These are phyloP conservation scores for Yamadazyma philogaea DNA, from an alignment of 805 yeast species.

Conservation along the genomic window DNA sequence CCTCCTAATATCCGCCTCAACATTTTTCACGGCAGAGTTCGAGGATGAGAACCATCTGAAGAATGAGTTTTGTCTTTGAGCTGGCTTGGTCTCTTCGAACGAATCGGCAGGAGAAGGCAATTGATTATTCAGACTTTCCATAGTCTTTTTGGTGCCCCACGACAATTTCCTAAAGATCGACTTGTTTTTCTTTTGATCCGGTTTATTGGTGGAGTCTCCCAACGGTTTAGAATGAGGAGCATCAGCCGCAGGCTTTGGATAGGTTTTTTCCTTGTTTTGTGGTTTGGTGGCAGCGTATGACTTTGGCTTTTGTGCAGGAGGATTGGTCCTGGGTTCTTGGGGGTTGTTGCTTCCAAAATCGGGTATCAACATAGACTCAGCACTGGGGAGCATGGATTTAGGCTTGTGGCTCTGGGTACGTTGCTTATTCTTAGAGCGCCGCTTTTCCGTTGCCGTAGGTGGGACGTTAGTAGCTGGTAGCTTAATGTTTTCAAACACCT, in stretches of 20 bases:
- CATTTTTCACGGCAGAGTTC: slow-evolving; percentile 16
- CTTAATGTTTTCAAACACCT: slow-evolving; percentile 44
- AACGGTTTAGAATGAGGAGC: slow-evolving; percentile 26
- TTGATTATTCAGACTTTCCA: slow-evolving; percentile 25
- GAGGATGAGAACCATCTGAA: slow-evolving; percentile 44
- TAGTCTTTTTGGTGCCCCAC: slow-evolving; percentile 44
- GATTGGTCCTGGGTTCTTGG: slow-evolving; percentile 10
- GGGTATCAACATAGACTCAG: slow-evolving; percentile 37
- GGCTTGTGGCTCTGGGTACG: slow-evolving; percentile 13
- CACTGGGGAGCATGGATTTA: slow-evolving; percentile 32
- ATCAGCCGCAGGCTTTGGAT: slow-evolving; percentile 20
- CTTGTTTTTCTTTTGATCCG: slow-evolving; percentile 29
- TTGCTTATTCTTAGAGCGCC: too few species aligned
- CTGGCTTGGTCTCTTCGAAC: slow-evolving; percentile 24
- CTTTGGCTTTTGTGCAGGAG: slow-evolving; percentile 19
- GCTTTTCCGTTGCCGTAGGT: neutral
- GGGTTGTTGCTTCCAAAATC: slow-evolving; percentile 12
- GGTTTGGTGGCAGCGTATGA: slow-evolving; percentile 13
- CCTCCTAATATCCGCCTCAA: slow-evolving; percentile 30
- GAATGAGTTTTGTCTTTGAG: slow-evolving; percentile 25
- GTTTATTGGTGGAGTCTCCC: slow-evolving; percentile 33
- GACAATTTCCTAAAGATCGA: slow-evolving; percentile 50
- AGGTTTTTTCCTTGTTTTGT: slow-evolving; percentile 6
- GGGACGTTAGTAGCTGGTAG: slow-evolving; percentile 39
- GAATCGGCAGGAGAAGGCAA: slow-evolving; percentile 37